Base-by-base conservation (phyloP, 805 yeast genomes). In the Nakazawaea anatomiae region DNA sequence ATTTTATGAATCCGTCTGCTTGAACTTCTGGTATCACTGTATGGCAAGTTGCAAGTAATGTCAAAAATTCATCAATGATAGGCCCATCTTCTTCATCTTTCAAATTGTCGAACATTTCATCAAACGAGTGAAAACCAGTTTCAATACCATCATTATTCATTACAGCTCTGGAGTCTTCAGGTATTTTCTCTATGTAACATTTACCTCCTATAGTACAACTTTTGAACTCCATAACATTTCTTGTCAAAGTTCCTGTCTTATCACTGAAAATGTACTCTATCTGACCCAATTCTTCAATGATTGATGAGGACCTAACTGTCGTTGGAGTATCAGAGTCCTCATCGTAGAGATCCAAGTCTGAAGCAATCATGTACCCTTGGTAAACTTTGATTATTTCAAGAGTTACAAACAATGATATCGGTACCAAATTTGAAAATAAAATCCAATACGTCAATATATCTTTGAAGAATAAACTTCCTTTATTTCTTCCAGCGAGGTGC, bases 281-380 rank as follows among this genome's bases (percentile, higher is more conserved):
- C 66, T 94, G 99, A 30, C 99, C 99, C 56, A 94, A 74, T 60
- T 94, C 99, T 67, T 94, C 99, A 6, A 94, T 99, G 58, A 94
- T 75, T 11, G 96, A 87, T 1, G 98, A 92, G 0, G 99, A 92
- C 56, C 99, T 76, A 18, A 94, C 96, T 4, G 91, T 90, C 0
- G 97, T 86, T 1, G 99, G 98, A 0, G 97, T 90, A 62, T 94
- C 98, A 0, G 90, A 79, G 46, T 79, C 85, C 55, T 81, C 90
- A 59, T 88, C 80, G 64, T 94, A 95, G 83, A 94, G 81, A 65
- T 95, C 99, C 52, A 95, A 73, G 65, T 94, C 99, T 32, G 96
- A 89, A 1, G 94, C 87, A 57, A 94, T 94, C 82, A 94, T 81
- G 61, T 76, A 87, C 0, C 97, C 99, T 67, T 92, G 98, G 66